Base-by-base conservation (phyloP, 2,329 filamentous ascomycete genomes). In the Xylariaceae sp. region DNA sequence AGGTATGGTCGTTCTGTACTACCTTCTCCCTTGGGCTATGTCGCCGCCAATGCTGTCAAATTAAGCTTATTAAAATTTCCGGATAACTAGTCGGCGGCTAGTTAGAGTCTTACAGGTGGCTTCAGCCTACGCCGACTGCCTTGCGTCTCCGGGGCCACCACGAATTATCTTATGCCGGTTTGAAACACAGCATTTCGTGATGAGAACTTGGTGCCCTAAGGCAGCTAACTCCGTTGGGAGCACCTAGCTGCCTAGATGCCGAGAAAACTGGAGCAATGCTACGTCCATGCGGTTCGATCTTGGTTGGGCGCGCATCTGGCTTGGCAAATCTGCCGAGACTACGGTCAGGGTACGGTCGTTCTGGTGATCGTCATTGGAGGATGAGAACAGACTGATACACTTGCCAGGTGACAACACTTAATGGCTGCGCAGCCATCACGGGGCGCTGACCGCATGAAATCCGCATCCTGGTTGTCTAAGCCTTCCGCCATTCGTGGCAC, bases 11-110 rank as follows among this genome's bases (percentile, higher is more conserved):
- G 32, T 16, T 37, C 32, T 37, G 32, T 16, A 37, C 3, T 16
- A 37, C 14, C 12, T 10, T 12, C 3, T 37, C 6, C 32, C 32
- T 37, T 10, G 7, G 14, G 9, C 5, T 37, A 37, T 49, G 16
- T 26, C 29, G 12, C 16, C 16, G 40, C 21, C 23, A 18, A 29
- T 9, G 54, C 40, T 60, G 57, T 62, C 44, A 20, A 60, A 50
- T 60, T 60, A 62, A 60, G 54, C 60, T 53, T 41, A 60, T 53
- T 53, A 29, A 43, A 44, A 50, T 48, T 23, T 3, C 43, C 44
- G 37, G 52, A 55, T 50, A 32, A 52, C 45, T 40, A 19, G 32
- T 14, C 40, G 57, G 44, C 50, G 52, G 57, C 60, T 12, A 37
- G 32, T 12, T 37, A 14, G 5, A 37, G 32, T n/a, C n/a, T n/a